Evolutionary conservation across 768 basidiomycete species (phyloP), one percentile per base, ranked within the genome.

Genomic region (Boletus subcaerulescens): DNA sequence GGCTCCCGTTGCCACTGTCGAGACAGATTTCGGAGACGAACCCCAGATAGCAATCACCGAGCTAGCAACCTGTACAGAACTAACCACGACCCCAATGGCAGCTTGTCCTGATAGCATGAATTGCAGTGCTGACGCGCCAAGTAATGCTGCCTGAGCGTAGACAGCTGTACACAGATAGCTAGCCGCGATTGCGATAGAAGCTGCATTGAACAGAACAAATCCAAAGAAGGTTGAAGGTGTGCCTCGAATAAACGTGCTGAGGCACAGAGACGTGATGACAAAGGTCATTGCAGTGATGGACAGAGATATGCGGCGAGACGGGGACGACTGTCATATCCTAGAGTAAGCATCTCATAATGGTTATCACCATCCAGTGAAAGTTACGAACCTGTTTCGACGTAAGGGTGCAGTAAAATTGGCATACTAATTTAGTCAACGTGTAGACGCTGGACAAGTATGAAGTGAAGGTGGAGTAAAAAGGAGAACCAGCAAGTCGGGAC

Each of bases 311-410:
- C 44, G 44, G 8, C 44, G 24, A 45, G 44, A 45, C 9, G 44
- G 24, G 8, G 44, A 45, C 29, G 44, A 45, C 44, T 45, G 44
- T 15, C 8, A 18, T 31, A n/a, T 45, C 44, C 40, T 7, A 45
- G 15, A n/a, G 17, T 45, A 14, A 45, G 29, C 20, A 4, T n/a
- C 26, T 9, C 26, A 29, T 35, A 4, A 35, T 17, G 13, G 7
- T 10, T 29, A 31, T 31, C 10, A 10, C 24, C 24, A 8, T 13
- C 20, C n/a, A 9, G 20, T 1, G 18, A 45, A 22, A 45, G 15
- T 5, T 24, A 40, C 52, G 52, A 39, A 53, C 52, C 39, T 26
- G 52, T 35, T 53, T 53, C 6, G n/a, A 41, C 6, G 52, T 47
- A 12, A 53, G 4, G 5, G 52, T 53, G 45, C 39, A 47, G 32